Conservation (phyloP, 371 early-diverging fungal genomes). For the Actinomucor elegans region DNA sequence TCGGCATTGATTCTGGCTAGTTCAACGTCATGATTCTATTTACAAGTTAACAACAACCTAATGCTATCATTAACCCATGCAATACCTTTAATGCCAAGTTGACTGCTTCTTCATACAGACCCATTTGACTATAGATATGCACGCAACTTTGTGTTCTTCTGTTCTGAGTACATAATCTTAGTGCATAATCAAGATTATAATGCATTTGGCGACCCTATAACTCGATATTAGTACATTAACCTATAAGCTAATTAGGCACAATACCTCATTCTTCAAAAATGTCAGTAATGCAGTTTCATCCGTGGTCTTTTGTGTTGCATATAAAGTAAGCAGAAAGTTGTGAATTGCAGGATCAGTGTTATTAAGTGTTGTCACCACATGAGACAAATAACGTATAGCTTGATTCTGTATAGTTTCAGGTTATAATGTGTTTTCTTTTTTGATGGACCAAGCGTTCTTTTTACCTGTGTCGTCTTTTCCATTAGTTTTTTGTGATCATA, state of each 20-base stretch:
- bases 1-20: conserved; percentile 89
- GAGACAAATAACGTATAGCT: conserved; percentile 85
- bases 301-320: conserved; percentile 69
- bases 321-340: conserved; percentile 85
- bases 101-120: conserved; percentile 88
- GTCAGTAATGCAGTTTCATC: conserved; percentile 65
- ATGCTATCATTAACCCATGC: conserved; percentile 54
- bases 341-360: conserved; percentile 88
- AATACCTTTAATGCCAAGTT: conserved; percentile 74
- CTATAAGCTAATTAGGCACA: no score
- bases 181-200: conserved; percentile 85
- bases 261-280: conserved; percentile 73
- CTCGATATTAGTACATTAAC: background rate
- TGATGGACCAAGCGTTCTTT: no score
- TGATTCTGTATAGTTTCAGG: conserved; percentile 58
- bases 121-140: conserved; percentile 79
- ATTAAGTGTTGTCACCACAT: conserved; percentile 72
- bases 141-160: conserved; percentile 78
- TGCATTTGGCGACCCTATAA: conserved; percentile 65
- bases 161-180: conserved; percentile 78
- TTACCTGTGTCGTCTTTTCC: conserved; percentile 32
- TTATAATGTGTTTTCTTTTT: no score
- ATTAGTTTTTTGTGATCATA: conserved; percentile 58
- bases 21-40: conserved; percentile 78
- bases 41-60: background rate